These are phyloP conservation scores for Phragmites australis DNA, from an alignment of 176 grass and related monocot genomes.

Conservation along the genomic window DNA sequence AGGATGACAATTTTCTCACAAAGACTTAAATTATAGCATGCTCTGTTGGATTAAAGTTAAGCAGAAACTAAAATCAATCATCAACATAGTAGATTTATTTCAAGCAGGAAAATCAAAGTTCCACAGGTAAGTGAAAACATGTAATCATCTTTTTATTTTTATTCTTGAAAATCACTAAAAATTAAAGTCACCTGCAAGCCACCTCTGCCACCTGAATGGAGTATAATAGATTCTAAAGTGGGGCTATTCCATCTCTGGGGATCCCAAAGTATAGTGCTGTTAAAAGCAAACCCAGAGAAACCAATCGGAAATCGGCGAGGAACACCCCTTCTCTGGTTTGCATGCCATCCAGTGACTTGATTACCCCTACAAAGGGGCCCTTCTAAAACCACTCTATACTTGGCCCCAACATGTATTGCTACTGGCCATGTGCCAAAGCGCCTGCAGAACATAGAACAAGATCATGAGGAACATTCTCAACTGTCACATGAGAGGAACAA, in stretches of 20 bases:
- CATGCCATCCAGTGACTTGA: constrained; percentile 86
- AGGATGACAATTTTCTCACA: neutral
- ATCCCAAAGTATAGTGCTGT: constrained; percentile 92
- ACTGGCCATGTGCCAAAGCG: constrained; percentile 91
- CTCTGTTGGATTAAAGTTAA: neutral
- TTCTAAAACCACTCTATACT: constrained; percentile 71
- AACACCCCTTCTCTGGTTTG: constrained; percentile 56
- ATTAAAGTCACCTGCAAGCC: constrained; percentile 59
- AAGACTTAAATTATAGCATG: constrained; percentile 8
- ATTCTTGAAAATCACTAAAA: neutral
- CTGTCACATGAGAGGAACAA: neutral
- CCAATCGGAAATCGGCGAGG: constrained; percentile 65
- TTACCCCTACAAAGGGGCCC: constrained; percentile 77
- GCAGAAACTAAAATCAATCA: constrained; percentile 16
- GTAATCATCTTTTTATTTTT: neutral
- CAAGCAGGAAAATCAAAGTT: neutral
- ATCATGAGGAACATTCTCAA: constrained; percentile 32
- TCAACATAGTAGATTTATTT: neutral
- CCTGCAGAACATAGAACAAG: constrained; percentile 46
- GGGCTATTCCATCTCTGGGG: constrained; percentile 74
- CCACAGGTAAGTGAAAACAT: constrained; percentile 1
- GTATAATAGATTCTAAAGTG: constrained; percentile 66
- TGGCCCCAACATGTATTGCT: constrained; percentile 60
- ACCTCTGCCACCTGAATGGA: constrained; percentile 68
- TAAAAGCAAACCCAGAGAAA: constrained; percentile 89